Conservation (phyloP, 257 asterid species). For the Salvia miltiorrhiza region DNA sequence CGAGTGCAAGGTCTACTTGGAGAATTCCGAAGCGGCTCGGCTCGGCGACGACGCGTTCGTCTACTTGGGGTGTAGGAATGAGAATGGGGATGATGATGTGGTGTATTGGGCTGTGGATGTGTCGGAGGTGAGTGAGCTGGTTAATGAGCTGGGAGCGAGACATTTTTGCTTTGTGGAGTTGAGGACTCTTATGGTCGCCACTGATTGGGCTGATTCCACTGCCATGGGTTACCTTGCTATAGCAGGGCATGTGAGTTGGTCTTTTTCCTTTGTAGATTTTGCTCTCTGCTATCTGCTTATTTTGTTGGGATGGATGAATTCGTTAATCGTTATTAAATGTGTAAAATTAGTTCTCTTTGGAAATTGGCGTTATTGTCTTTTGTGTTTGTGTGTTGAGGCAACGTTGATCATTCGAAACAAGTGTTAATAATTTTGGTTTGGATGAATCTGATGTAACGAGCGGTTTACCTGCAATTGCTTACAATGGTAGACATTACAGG, state of each 20-base stretch:
- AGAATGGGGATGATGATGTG: constrained; percentile 42
- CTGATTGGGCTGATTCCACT: constrained; percentile 80
- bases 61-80: constrained; percentile 66
- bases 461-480: no score
- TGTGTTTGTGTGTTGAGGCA: no score
- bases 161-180: constrained; percentile 82
- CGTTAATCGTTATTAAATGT: no score
- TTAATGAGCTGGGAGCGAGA: constrained; percentile 50
- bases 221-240: constrained; percentile 86
- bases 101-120: constrained; percentile 95
- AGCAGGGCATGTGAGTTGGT: constrained; percentile 88
- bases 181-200: constrained; percentile 97
- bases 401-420: no score
- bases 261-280: not conserved
- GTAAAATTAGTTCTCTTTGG: not conserved
- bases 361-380: not conserved
- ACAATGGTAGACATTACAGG: no score
- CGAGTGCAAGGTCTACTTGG: constrained; percentile 65
- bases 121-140: constrained; percentile 65
- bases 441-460: no score
- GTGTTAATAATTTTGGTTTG: no score
- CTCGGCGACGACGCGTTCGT: constrained; percentile 69
- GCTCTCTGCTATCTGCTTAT: not conserved
- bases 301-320: not conserved
- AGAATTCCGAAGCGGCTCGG: constrained; percentile 43